Evolutionary conservation across 306 rosid genomes (phyloP).

Genomic region (Datisca glomerata): DNA sequence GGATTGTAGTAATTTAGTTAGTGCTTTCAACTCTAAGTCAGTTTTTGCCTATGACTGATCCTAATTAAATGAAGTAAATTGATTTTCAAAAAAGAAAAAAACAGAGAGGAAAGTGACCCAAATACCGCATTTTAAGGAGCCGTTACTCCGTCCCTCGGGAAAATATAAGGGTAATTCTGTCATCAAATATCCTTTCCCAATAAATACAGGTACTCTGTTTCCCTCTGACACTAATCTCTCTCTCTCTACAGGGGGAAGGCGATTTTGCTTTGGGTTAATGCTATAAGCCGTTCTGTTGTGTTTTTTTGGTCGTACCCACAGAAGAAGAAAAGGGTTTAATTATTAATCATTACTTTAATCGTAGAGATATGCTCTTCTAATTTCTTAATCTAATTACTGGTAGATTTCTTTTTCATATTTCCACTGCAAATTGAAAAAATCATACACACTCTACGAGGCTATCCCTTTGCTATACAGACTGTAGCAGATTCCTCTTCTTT

Average conservation of each 20-base stretch:
- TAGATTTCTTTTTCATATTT: neutral
- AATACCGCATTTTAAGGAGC: slow-evolving; percentile 36
- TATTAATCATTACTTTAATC: neutral
- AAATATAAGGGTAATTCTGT: slow-evolving; percentile 30
- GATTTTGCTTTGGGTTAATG: slow-evolving; percentile 4
- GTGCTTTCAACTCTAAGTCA: no score
- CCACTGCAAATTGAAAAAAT: slow-evolving; percentile 11
- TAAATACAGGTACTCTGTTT: slow-evolving; percentile 2
- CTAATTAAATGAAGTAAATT: no score
- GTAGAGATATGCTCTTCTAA: neutral
- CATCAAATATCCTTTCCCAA: slow-evolving; percentile 17
- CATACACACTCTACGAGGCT: slow-evolving; percentile 28
- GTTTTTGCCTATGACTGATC: no score
- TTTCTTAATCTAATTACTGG: neutral
- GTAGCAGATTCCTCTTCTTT: neutral
- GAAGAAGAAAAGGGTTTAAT: neutral
- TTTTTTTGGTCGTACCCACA: slow-evolving; percentile 2
- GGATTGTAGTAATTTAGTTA: no score
- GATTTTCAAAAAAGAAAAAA: no score
- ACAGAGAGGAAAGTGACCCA: no score
- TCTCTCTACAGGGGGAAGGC: neutral
- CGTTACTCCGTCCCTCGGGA: slow-evolving; percentile 22
- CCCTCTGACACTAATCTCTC: slow-evolving; percentile 15
- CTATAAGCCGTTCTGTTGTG: neutral
- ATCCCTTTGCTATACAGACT: neutral